Base-by-base conservation (phyloP, 2,329 filamentous ascomycete genomes). In the Chalaropsis thielavioides region DNA sequence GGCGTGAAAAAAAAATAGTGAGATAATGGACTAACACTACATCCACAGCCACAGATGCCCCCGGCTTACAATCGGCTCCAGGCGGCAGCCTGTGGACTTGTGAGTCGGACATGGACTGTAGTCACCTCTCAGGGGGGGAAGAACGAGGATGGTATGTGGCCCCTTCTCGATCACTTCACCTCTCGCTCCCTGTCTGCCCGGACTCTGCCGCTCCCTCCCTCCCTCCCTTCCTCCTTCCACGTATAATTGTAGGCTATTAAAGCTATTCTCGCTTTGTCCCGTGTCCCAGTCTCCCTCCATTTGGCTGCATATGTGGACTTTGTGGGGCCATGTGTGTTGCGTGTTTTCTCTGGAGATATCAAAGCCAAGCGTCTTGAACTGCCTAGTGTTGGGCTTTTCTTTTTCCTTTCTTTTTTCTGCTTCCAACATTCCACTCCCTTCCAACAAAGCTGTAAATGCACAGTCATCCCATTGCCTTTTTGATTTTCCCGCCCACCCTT, bases 101-200 rank as follows among this genome's bases (percentile, higher is more conserved):
- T 72, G 81, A 84, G 67, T 73, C 83, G 63, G 92, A 96, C 76
- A 90, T 90, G 17, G 90, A 96, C 73, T 96, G 91, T 71, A 86
- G 82, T 67, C 95, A 92, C 75, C 77, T 97, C 69, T 83, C 80
- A 64, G 81, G 82, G 64, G 92, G 92, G 7, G 87, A 88, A 70
- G 92, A 97, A 75, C 81, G 92, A 77, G 91, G 91, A 72, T 97
- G 92, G 91, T 94, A 71, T 73, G 81, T 78, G 64, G 70, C 68
- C 67, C 68, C 61, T 64, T 65, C 67, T 61, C 65, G 58, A 62
- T 38, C 56, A 44, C 66, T 56, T 56, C 19, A 41, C 61, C 61
- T 66, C 65, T 64, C 63, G 35, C 22, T 17, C 13, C n/a, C n/a
- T 31, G 17, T n/a, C n/a, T 35, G 7, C 22, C 22, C 24, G 15